Evolutionary conservation across 805 yeast genomes (phyloP).

Genomic region (Priceomyces medius): DNA sequence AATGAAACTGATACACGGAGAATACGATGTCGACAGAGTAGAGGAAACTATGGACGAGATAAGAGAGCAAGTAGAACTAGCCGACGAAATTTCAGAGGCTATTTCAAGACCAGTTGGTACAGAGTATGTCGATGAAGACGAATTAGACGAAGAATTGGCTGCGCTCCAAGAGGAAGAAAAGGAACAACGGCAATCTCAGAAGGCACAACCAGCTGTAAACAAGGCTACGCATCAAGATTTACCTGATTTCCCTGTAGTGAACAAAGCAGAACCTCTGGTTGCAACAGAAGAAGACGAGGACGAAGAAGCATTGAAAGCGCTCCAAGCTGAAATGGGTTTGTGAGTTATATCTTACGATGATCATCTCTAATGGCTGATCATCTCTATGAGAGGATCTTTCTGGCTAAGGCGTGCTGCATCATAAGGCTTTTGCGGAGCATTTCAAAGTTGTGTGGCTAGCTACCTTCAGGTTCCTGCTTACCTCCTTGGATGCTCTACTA

Average conservation of each 20-base stretch:
- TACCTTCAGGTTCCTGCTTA: neutral
- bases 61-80: conserved; percentile 91
- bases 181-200: conserved; percentile 30
- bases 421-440: neutral
- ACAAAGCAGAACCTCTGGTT: conserved; percentile 33
- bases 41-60: conserved; percentile 98
- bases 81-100: conserved; percentile 95
- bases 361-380: too few species aligned
- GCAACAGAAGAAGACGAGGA: conserved; percentile 69
- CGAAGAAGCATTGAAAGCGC: conserved; percentile 73
- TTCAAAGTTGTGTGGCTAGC: neutral
- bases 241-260: conserved; percentile 47
- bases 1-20: conserved; percentile 94
- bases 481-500: neutral
- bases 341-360: conserved; percentile 31
- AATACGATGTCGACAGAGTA: conserved; percentile 92
- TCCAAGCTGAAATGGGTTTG: conserved; percentile 86
- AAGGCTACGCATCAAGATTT: conserved; percentile 31
- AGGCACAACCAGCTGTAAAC: conserved; percentile 14
- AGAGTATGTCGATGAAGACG: conserved; percentile 85
- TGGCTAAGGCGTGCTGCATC: neutral
- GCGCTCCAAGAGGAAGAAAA: conserved; percentile 80
- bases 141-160: conserved; percentile 90
- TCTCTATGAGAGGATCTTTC: too few species aligned
- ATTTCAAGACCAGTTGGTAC: conserved; percentile 89